Evolutionary conservation across 1,284 basidiomycete species (phyloP).

Genomic region (Ceratobasidium sp.): DNA sequence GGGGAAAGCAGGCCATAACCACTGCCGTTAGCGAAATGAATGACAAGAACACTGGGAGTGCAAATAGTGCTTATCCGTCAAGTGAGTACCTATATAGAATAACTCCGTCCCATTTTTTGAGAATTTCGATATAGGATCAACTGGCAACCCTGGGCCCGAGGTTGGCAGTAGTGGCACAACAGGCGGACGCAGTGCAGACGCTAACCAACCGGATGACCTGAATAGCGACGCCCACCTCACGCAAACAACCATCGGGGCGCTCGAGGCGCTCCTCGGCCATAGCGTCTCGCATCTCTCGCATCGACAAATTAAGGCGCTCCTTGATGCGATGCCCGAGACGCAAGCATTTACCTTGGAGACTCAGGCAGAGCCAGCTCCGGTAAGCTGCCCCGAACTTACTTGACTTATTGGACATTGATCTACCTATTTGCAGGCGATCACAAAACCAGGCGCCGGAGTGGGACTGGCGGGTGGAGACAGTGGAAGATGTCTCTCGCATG

Average conservation of each 20-base stretch:
- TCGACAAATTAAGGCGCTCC: not conserved
- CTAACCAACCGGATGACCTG: not conserved
- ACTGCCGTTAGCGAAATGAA: not conserved
- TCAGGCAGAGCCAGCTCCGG: conserved; percentile 17
- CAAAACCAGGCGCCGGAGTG: conserved; percentile 13
- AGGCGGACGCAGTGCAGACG: not conserved
- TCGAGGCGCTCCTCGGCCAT: not conserved
- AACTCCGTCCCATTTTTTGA: too few relatives aligned
- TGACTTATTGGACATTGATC: not conserved
- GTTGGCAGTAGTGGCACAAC: not conserved
- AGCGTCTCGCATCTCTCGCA: not conserved
- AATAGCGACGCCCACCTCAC: not conserved
- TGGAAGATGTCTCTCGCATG: conserved; percentile 8
- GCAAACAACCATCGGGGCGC: not conserved
- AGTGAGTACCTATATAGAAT: conserved; percentile 25
- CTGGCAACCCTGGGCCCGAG: not conserved
- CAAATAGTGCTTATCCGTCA: conserved; percentile 4
- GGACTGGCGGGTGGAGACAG: conserved; percentile 23
- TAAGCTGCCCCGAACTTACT: not conserved
- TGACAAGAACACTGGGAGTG: not conserved
- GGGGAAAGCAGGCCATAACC: not conserved
- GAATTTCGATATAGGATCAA: too few relatives aligned
- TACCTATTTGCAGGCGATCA: not conserved
- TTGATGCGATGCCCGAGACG: conserved; percentile 1
- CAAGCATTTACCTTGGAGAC: conserved; percentile 19